phyloP scores from a whole-genome alignment of 2,329 filamentous ascomycete species.

The Curvularia spicifera region DNA sequence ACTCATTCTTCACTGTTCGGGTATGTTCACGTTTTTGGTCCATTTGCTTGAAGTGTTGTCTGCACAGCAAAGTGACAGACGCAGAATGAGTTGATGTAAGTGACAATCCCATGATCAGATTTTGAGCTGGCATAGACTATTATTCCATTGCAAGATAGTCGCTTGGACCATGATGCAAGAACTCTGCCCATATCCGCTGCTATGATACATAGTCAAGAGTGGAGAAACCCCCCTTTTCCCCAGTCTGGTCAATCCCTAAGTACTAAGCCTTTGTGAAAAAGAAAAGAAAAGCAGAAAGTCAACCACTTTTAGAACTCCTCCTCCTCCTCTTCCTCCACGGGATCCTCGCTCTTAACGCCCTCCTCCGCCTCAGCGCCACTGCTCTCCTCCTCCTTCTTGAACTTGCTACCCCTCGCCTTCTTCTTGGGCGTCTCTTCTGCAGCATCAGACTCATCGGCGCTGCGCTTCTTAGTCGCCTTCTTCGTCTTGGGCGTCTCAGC shows the following conservation, averaged over 20 bases:
- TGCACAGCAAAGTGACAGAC: not conserved
- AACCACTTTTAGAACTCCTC: conserved; percentile 1
- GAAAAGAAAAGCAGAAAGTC: too few relatives aligned
- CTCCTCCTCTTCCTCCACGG: not conserved
- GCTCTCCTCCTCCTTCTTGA: not conserved
- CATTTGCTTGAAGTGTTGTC: not conserved
- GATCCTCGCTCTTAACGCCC: not conserved
- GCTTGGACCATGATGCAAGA: not conserved
- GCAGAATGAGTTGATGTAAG: not conserved
- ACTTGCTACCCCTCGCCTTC: not conserved
- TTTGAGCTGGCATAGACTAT: not conserved
- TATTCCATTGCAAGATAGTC: not conserved
- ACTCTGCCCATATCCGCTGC: not conserved
- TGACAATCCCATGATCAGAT: not conserved
- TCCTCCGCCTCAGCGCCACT: conserved; percentile 3
- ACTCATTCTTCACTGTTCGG: not conserved
- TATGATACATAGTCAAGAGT: not conserved
- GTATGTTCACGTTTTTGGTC: too few relatives aligned
- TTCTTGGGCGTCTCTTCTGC: conserved; percentile 12
- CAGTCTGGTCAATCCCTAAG: too few relatives aligned
- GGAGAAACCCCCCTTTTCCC: not conserved
- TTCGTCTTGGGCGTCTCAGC: not conserved
- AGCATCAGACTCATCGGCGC: too few relatives aligned
- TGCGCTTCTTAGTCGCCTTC: too few relatives aligned
- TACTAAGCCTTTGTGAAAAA: too few relatives aligned